A percentile compares a stretch with the other conserved stretches of the same genome.
These are phyloP conservation scores for Hymenoscyphus infarciens DNA, from an alignment of 2,329 filamentous ascomycete genomes.

Conservation along the genomic window DNA sequence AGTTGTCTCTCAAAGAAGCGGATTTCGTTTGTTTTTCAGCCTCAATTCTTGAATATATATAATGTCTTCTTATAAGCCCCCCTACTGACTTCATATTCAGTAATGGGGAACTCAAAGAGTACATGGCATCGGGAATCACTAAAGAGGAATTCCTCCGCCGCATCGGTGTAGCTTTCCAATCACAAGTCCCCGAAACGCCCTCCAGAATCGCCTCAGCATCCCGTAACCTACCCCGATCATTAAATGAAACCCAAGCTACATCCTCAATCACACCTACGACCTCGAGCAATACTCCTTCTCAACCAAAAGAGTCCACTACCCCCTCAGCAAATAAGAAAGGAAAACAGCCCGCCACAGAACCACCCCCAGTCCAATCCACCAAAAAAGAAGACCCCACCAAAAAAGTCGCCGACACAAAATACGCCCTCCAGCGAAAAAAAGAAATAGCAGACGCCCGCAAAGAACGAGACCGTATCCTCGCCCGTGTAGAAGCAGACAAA, in stretches of 20 bases:
- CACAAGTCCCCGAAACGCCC: slow-evolving; percentile 13
- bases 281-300: not conserved
- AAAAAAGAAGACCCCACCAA: slow-evolving; percentile 34
- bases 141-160: slow-evolving; percentile 64
- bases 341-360: slow-evolving; percentile 37
- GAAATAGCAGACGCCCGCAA: slow-evolving; percentile 62
- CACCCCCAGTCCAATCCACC: slow-evolving; percentile 43
- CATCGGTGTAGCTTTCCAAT: slow-evolving; percentile 41
- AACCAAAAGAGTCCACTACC: not conserved
- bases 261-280: not conserved
- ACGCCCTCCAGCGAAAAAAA: slow-evolving; percentile 54
- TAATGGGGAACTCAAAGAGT: slow-evolving; percentile 74
- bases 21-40: not conserved
- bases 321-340: slow-evolving; percentile 23
- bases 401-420: slow-evolving; percentile 39
- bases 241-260: slow-evolving; percentile 6
- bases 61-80: not conserved
- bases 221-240: not conserved
- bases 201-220: slow-evolving; percentile 8
- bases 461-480: slow-evolving; percentile 68
- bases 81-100: slow-evolving; percentile 37
- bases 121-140: slow-evolving; percentile 61
- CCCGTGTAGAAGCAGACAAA: slow-evolving; percentile 74
- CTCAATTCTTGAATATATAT: not conserved
- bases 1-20: not conserved